Conservation (phyloP, 768 basidiomycete genomes). For the Xerocomus potaroensis region DNA sequence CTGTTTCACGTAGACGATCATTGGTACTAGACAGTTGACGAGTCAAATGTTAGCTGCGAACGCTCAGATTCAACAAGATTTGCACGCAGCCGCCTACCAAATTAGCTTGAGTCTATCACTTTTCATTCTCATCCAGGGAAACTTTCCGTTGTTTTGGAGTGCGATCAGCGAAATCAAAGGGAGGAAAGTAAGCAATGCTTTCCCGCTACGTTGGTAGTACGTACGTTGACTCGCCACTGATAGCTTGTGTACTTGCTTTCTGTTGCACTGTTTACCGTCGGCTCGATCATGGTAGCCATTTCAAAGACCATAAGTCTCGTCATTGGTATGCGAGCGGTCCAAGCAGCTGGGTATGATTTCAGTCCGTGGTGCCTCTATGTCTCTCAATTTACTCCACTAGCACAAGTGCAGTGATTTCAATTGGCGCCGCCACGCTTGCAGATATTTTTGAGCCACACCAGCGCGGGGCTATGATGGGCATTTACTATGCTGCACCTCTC, state of each 20-base stretch:
- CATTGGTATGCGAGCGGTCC: constrained; percentile 64
- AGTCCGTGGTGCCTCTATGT: not conserved
- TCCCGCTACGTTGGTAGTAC: not conserved
- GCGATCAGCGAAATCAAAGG: constrained; percentile 54
- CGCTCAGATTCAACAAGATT: constrained; percentile 55
- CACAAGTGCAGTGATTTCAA: constrained; percentile 61
- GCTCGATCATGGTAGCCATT: constrained; percentile 54
- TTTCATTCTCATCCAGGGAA: constrained; percentile 70
- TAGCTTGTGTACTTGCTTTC: constrained; percentile 57
- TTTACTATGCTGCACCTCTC: constrained; percentile 77
- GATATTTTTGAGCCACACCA: constrained; percentile 75
- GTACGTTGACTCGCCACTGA: not conserved
- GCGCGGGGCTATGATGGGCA: constrained; percentile 75
- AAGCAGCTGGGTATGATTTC: constrained; percentile 54
- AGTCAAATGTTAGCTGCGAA: constrained; percentile 51
- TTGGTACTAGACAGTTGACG: not conserved
- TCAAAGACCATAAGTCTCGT: constrained; percentile 53
- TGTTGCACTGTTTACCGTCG: constrained; percentile 48
- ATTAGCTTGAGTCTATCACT: constrained; percentile 71
- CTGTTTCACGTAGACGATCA: not conserved
- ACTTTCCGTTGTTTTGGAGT: constrained; percentile 36
- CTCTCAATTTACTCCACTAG: constrained; percentile 28
- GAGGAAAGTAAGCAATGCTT: constrained; percentile 46
- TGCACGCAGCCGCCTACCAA: constrained; percentile 56
- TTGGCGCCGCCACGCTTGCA: constrained; percentile 69